Percentiles rank a stretch among this genome's conserved stretches.
Conservation (phyloP, 1,139 yeast genomes). For the Geotrichum australiense region DNA sequence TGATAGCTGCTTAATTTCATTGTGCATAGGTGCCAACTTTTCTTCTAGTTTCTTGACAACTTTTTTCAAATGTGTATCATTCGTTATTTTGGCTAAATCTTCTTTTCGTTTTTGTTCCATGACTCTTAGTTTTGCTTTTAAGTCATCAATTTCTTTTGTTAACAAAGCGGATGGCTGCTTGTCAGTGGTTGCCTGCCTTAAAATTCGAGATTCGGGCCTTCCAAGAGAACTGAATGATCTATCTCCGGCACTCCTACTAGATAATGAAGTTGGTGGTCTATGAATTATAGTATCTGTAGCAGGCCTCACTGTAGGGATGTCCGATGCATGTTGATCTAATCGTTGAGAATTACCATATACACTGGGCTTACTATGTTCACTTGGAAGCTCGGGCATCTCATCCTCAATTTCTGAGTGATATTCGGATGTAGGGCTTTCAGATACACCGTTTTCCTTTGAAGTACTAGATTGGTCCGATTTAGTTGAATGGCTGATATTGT, state of each 20-base stretch:
- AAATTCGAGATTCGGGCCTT: conserved; percentile 13
- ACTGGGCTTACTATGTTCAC: no score
- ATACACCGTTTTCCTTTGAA: no score
- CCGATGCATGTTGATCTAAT: not conserved
- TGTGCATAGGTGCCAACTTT: conserved; percentile 34
- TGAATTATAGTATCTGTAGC: conserved; percentile 1
- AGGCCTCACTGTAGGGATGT: not conserved
- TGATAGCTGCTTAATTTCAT: conserved; percentile 32
- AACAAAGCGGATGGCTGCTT: conserved; percentile 13
- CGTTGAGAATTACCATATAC: not conserved
- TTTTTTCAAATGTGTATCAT: conserved; percentile 32
- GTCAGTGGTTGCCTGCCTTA: conserved; percentile 13
- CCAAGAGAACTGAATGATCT: conserved; percentile 13
- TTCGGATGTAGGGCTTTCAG: no score
- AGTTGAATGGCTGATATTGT: no score
- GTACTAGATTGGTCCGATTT: no score
- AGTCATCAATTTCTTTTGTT: conserved; percentile 27
- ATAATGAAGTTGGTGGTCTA: conserved; percentile 2
- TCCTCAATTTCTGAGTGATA: no score
- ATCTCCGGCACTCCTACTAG: conserved; percentile 4
- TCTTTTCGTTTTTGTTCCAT: conserved; percentile 31
- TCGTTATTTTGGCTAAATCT: conserved; percentile 27
- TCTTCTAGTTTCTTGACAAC: conserved; percentile 37
- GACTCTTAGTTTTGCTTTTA: conserved; percentile 28
- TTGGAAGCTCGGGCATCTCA: no score